Percentiles rank a stretch among this genome's conserved stretches.
phyloP scores from a whole-genome alignment of 1,284 basidiomycete genomes.

The Xerocomus amazonicus region DNA sequence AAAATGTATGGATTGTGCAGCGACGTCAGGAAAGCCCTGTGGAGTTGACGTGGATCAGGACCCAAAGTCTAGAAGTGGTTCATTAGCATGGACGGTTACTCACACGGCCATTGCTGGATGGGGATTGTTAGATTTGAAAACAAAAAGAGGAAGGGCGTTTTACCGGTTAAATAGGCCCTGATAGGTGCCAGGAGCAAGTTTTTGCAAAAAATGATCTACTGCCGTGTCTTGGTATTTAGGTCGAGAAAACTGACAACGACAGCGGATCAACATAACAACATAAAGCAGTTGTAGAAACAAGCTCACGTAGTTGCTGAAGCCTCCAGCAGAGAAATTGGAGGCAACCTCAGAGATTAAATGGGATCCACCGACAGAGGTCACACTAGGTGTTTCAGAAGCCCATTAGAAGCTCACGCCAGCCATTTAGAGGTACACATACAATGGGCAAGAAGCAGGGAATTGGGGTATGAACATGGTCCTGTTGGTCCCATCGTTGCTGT shows the following conservation, averaged over 20 bases:
- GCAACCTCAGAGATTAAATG: slow-evolving; percentile 52
- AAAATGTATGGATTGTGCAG: slow-evolving; percentile 42
- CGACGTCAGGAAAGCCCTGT: slow-evolving; percentile 58
- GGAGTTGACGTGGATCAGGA: not conserved
- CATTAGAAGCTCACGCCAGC: slow-evolving; percentile 4
- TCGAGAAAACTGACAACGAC: slow-evolving; percentile 16
- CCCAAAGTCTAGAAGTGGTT: not conserved
- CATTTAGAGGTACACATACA: slow-evolving; percentile 19
- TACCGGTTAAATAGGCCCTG: slow-evolving; percentile 58
- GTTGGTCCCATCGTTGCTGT: slow-evolving; percentile 57
- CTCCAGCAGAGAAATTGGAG: slow-evolving; percentile 60
- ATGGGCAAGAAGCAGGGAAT: slow-evolving; percentile 52
- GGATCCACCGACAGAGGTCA: no score
- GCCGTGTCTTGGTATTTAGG: slow-evolving; percentile 16
- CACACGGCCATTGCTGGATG: slow-evolving; percentile 35
- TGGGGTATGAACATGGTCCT: slow-evolving; percentile 52
- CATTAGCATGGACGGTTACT: slow-evolving; percentile 4
- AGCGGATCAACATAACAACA: not conserved
- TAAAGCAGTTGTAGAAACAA: not conserved
- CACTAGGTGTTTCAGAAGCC: no score
- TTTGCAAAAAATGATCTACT: slow-evolving; percentile 37
- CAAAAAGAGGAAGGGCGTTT: slow-evolving; percentile 13
- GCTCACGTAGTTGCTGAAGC: slow-evolving; percentile 46
- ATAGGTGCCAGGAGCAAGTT: slow-evolving; percentile 46
- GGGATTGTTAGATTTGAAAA: not conserved